These are phyloP conservation scores for Aspergillus kassunensis DNA, from an alignment of 495 filamentous ascomycete species.

Conservation along the genomic window DNA sequence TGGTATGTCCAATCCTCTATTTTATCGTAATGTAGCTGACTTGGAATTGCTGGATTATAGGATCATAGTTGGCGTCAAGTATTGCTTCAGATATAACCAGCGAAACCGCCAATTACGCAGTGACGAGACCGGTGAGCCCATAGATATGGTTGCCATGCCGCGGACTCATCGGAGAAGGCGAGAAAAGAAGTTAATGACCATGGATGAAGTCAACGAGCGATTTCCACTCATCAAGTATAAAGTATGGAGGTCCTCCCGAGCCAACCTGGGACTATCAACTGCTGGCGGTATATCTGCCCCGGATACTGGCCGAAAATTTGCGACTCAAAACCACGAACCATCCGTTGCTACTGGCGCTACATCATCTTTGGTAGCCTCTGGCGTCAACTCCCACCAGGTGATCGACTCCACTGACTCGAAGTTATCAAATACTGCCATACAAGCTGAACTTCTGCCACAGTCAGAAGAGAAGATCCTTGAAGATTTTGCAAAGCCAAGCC, in stretches of 20 bases:
- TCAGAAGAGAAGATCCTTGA: constrained; percentile 21
- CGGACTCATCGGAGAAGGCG: constrained; percentile 74
- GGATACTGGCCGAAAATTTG: constrained; percentile 30
- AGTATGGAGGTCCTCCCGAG: constrained; percentile 80
- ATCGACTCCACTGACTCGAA: constrained; percentile 16
- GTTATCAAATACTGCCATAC: constrained; percentile 13
- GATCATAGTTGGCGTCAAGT: constrained; percentile 99
- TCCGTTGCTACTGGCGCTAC: constrained; percentile 11
- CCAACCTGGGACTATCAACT: constrained; percentile 75
- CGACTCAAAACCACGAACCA: constrained; percentile 15
- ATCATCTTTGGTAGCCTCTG: constrained; percentile 9
- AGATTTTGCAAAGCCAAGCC: neutral
- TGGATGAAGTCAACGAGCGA: constrained; percentile 97
- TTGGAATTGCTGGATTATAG: constrained; percentile 40
- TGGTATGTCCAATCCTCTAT: constrained; percentile 57
- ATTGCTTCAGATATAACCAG: constrained; percentile 97
- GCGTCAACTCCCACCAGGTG: constrained; percentile 18
- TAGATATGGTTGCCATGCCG: constrained; percentile 73
- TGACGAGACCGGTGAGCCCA: constrained; percentile 83
- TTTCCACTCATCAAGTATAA: constrained; percentile 97
- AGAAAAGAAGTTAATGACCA: constrained; percentile 97
- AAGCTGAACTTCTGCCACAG: constrained; percentile 3
- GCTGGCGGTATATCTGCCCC: constrained; percentile 81
- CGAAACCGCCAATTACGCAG: constrained; percentile 75
- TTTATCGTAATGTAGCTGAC: neutral